A percentile compares a stretch with the other conserved stretches of the same genome.
phyloP scores from a whole-genome alignment of 202 grass and related monocot genomes.

The Miscanthus sacchariflorus region DNA sequence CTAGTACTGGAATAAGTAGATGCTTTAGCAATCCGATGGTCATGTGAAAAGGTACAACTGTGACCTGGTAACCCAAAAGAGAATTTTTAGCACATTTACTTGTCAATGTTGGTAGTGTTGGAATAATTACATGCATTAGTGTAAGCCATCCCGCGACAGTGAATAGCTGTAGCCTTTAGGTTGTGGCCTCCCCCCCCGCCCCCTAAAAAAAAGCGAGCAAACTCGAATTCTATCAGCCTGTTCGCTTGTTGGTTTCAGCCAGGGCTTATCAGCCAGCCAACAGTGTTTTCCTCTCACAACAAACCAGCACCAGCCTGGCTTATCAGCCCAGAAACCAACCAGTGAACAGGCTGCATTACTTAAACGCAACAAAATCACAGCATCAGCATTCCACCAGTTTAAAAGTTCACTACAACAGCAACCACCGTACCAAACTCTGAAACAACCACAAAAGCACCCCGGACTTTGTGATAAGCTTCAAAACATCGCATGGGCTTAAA shows the following conservation, averaged over 20 bases:
- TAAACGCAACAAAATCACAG: background rate
- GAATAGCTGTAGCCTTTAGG: background rate
- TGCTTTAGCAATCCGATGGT: background rate
- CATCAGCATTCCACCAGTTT: background rate
- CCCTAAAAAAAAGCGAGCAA: background rate
- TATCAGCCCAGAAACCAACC: too few species aligned
- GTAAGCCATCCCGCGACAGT: background rate
- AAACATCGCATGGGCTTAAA: background rate
- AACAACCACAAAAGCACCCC: background rate
- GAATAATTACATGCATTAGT: background rate
- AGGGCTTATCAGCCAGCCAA: too few species aligned
- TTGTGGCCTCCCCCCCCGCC: background rate
- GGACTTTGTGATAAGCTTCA: background rate
- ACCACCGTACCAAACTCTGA: background rate
- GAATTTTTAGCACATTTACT: conserved; percentile 11
- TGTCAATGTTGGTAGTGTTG: conserved; percentile 10
- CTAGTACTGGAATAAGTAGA: conserved; percentile 2
- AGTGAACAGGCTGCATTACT: background rate
- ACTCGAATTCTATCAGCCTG: background rate
- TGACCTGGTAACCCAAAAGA: background rate
- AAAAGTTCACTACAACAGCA: background rate
- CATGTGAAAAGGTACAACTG: background rate
- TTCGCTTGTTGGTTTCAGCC: too few species aligned
- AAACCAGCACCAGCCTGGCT: too few species aligned
- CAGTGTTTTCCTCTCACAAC: too few species aligned